Evolutionary conservation across 192 early-diverging fungal genomes (phyloP).

Genomic region (Coemansia sp.): DNA sequence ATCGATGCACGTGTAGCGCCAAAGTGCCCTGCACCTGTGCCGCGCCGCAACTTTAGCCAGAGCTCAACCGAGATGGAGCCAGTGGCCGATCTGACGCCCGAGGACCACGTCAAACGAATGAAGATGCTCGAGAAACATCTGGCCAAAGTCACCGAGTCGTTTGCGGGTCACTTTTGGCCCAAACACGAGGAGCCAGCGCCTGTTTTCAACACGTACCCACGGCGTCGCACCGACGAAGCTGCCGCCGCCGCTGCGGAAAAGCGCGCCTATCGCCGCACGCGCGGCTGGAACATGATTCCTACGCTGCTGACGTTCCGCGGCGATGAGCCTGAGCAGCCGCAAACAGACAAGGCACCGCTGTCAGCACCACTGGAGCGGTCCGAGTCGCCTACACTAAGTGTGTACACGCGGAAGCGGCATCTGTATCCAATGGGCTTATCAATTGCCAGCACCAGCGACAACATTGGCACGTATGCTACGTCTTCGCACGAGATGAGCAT

Average conservation of each 20-base stretch:
- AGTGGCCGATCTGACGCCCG: slow-evolving; percentile 22
- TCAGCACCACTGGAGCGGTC: slow-evolving; percentile 23
- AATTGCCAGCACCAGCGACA: slow-evolving; percentile 22
- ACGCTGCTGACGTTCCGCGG: slow-evolving; percentile 44
- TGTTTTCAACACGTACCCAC: slow-evolving; percentile 47
- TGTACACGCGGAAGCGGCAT: slow-evolving; percentile 39
- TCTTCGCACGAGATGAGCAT: slow-evolving; percentile 45
- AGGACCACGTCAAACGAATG: slow-evolving; percentile 52
- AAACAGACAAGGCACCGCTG: slow-evolving; percentile 6
- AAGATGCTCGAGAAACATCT: slow-evolving; percentile 49
- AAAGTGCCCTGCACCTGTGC: slow-evolving; percentile 15
- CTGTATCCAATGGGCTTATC: slow-evolving; percentile 54
- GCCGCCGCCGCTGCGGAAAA: slow-evolving; percentile 14
- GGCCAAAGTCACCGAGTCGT: slow-evolving; percentile 51
- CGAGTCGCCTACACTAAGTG: slow-evolving; percentile 45
- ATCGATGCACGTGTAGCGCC: slow-evolving; percentile 50
- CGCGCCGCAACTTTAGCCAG: slow-evolving; percentile 46
- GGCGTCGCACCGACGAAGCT: slow-evolving; percentile 36
- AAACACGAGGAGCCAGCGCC: slow-evolving; percentile 35
- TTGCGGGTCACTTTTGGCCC: slow-evolving; percentile 52
- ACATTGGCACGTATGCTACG: slow-evolving; percentile 20
- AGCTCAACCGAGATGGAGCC: slow-evolving; percentile 15
- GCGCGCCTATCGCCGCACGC: slow-evolving; percentile 26
- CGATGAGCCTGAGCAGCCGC: slow-evolving; percentile 9
- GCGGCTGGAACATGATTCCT: slow-evolving; percentile 55